phyloP scores from a whole-genome alignment of 768 basidiomycete genomes.

The Flagelloscypha sp. region DNA sequence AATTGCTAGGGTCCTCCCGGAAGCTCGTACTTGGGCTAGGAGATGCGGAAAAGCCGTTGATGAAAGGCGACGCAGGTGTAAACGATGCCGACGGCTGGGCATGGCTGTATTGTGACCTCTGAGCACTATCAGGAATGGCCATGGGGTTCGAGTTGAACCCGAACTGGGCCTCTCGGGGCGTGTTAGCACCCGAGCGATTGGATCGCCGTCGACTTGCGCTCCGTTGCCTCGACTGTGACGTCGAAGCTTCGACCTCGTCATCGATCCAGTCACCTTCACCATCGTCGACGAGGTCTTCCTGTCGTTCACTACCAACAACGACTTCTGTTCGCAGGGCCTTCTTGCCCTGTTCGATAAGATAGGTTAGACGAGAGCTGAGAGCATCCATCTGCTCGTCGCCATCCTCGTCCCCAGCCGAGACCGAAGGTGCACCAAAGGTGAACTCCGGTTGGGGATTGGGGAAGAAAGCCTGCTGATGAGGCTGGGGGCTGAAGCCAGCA shows the following conservation, averaged over 20 bases:
- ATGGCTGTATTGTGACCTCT: constrained; percentile 10
- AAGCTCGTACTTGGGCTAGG: constrained; percentile 14
- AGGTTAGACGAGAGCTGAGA: constrained; percentile 63
- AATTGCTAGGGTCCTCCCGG: constrained; percentile 40
- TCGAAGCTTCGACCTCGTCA: constrained; percentile 27
- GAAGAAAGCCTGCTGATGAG: no score
- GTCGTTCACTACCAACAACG: constrained; percentile 65
- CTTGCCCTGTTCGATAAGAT: constrained; percentile 72
- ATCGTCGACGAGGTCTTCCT: constrained; percentile 73
- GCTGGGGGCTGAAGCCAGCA: no score
- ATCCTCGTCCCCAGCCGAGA: constrained; percentile 11
- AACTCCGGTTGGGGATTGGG: constrained; percentile 32
- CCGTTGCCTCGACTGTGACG: constrained; percentile 12
- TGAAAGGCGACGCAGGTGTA: constrained; percentile 25
- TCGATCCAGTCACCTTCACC: constrained; percentile 72
- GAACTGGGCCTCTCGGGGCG: constrained; percentile 26
- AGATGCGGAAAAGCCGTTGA: constrained; percentile 20
- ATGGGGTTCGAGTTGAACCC: constrained; percentile 18
- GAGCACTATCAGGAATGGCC: constrained; percentile 13
- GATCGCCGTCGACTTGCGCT: constrained; percentile 10
- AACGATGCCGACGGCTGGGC: constrained; percentile 10
- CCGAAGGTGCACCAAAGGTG: constrained; percentile 25
- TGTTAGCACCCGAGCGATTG: constrained; percentile 16
- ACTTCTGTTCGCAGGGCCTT: constrained; percentile 70
- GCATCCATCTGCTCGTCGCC: constrained; percentile 64